Evolutionary conservation across 345 rosid species (phyloP), one percentile per base, ranked within the genome.

Genomic region (Erucastrum elatum): DNA sequence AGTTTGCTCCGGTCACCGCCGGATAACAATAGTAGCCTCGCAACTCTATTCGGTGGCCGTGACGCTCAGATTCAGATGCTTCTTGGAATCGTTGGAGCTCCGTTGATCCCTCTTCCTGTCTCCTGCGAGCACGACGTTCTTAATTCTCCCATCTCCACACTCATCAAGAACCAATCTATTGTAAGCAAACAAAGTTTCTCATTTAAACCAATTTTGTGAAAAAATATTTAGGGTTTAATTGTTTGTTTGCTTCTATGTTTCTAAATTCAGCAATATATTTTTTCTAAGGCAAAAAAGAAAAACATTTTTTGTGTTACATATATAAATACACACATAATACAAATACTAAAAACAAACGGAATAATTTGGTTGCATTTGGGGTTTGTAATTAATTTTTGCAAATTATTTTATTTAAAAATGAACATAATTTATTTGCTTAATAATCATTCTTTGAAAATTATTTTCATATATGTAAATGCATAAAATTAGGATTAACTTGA

Each of bases 51-150:
- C 8, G 85, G 79, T 1, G 85, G 80, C 11, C 82, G 77, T 5
- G 75, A 78, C 49, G 65, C 82, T 60, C 77, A 82, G 82, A 75
- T 78, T 82, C 82, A 82, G 70, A 70, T 82, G 79, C 82, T 82
- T 68, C 85, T 82, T 70, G 85, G 82, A 15, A 75, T 82, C 41
- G 62, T 77, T 3, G 85, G 82, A 70, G 85, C 80, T 78, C 77
- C 85, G 5, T 66, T 75, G 56, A 78, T 82, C 17, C 77, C 82
- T 78, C 74, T 78, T 5, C 74, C 62, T 41, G 26, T 65, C 62
- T 85, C 41, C 11, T 66, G 71, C 3, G 26, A 70, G 69, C 69
- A 25, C 17, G 64, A 71, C 70, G 74, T 51, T 67, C 41, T 66
- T 74, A 76, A 77, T 77, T 79, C 74, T 68, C 82, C 69, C 7